phyloP scores from a whole-genome alignment of 345 rosid genomes.

The Cardiospermum halicacabum region DNA sequence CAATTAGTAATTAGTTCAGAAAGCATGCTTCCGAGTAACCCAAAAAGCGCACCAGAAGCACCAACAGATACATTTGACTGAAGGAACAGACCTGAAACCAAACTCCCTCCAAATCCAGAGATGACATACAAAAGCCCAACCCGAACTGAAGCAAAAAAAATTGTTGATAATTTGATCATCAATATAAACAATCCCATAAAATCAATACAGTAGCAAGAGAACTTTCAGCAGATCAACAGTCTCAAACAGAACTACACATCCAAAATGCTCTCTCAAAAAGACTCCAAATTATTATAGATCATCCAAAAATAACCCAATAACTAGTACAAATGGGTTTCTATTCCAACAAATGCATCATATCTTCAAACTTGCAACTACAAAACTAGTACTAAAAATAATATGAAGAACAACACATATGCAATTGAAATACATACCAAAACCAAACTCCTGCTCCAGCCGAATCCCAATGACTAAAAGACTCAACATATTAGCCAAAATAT shows the following conservation, averaged over 20 bases:
- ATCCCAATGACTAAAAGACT: conserved; percentile 77
- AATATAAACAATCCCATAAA: neutral
- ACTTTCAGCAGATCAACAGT: conserved; percentile 3
- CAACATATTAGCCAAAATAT: conserved; percentile 81
- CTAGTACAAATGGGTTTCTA: neutral
- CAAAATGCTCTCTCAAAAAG: neutral
- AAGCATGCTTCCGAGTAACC: conserved; percentile 92
- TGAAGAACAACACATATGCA: too few species aligned
- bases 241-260: neutral
- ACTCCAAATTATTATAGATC: neutral
- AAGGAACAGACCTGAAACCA: conserved; percentile 84
- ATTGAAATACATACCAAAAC: conserved; percentile 56
- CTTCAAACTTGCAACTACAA: too few species aligned
- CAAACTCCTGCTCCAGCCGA: conserved; percentile 88
- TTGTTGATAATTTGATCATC: neutral
- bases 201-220: neutral
- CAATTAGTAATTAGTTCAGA: conserved; percentile 95
- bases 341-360: neutral
- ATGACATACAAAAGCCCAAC: conserved; percentile 80
- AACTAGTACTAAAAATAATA: too few species aligned
- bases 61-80: conserved; percentile 82
- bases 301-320: neutral
- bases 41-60: conserved; percentile 97
- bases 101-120: conserved; percentile 93
- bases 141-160: conserved; percentile 36